Percentiles rank a stretch among this genome's conserved stretches.
Evolutionary conservation across 176 grass and related monocot species (phyloP).

Genomic region (Triticum aestivum): DNA sequence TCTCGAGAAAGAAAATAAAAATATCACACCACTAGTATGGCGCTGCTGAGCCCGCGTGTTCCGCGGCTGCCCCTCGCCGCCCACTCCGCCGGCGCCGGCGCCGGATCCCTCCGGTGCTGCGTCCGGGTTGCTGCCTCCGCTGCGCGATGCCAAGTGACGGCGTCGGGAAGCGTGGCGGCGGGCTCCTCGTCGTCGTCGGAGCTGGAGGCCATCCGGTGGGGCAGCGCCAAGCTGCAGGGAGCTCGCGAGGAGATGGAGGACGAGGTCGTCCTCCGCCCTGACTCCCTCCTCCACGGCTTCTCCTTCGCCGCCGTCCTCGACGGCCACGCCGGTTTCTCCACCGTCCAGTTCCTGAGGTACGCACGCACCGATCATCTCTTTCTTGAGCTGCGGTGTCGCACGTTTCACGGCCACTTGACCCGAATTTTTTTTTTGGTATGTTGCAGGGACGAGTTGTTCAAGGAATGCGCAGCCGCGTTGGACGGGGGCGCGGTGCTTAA

Average conservation of each 20-base stretch:
- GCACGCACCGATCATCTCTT: background rate
- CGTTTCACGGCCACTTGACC: background rate
- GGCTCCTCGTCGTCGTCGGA: conserved; percentile 30
- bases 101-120: background rate
- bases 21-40: conserved; percentile 42
- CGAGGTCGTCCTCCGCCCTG: conserved; percentile 63
- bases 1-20: background rate
- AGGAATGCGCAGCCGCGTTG: conserved; percentile 71
- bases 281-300: conserved; percentile 61
- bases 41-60: conserved; percentile 73
- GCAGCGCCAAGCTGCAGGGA: conserved; percentile 85
- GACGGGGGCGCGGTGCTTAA: conserved; percentile 75
- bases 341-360: conserved; percentile 81
- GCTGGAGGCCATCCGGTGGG: conserved; percentile 70
- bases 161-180: conserved; percentile 49
- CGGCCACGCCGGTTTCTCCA: conserved; percentile 89
- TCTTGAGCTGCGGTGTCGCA: background rate
- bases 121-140: background rate
- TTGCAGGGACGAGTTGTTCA: conserved; percentile 87
- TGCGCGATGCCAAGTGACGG: conserved; percentile 43
- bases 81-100: conserved; percentile 18
- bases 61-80: conserved; percentile 49
- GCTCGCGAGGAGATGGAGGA: conserved; percentile 95
- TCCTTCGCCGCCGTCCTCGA: conserved; percentile 94
- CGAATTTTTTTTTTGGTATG: background rate